Evolutionary conservation across 306 rosid genomes (phyloP), one percentile per base, ranked within the genome.

Genomic region (Hippophae gyantsensis): DNA sequence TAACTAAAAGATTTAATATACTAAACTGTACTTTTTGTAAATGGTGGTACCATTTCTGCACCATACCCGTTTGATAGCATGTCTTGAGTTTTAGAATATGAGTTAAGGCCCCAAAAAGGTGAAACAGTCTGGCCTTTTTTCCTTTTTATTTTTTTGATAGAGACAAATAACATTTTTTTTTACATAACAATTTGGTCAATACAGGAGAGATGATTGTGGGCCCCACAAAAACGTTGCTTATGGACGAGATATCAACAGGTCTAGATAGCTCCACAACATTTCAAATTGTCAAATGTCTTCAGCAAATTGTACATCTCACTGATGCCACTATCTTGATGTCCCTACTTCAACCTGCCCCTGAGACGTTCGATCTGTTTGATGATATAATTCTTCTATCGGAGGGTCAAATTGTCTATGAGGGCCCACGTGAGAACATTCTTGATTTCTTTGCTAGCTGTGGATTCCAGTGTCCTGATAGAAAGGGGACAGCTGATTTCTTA

Each of bases 211-310:
- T 87, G 99, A 85, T 87, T 9, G 96, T 92, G 26, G 99, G 99
- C 47, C 99, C 96, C 0, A 88, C 93, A 2, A 92, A 78, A 48
- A 71, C 96, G 27, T 52, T 92, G 3, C 83, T 87, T 58, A 92
- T 92, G 96, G 98, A 92, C 63, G 99, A 92, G 42, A 92, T 92
- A 82, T 92, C 99, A 56, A 92, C 99, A 0, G 99, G 99, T 10
- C 82, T 92, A 1, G 99, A 92, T 65, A 92, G 99, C 57, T 92
- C 99, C 12, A 92, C 99, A 6, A 92, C 99, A 27, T 85, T 54
- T 60, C 99, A 92, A 52, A 92, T 92, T 26, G 96, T 88, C 42
- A 92, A 88, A 49, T 87, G 99, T 57, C 65, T 92, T 12, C 95
- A 92, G 27, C 99, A 92, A 57, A 68, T 92, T 0, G 92, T 80